A percentile compares a stretch with the other conserved stretches of the same genome.
Evolutionary conservation across 768 basidiomycete species (phyloP).

Genomic region (Pholiota molesta): DNA sequence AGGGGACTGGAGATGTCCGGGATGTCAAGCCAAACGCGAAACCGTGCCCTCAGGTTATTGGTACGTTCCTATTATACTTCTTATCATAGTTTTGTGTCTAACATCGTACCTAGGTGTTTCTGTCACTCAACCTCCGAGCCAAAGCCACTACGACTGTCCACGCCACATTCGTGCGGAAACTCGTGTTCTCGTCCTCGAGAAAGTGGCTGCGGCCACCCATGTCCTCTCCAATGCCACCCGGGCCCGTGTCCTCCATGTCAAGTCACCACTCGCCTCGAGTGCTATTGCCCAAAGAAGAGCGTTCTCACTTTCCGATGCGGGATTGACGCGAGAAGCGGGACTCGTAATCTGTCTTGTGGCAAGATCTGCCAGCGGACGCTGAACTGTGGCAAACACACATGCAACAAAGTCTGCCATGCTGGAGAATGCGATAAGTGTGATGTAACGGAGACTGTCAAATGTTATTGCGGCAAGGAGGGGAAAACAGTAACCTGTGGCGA

Average conservation of each 20-base stretch:
- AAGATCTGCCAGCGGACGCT: slow-evolving; percentile 48
- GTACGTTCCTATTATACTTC: slow-evolving; percentile 38
- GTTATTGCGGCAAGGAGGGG: slow-evolving; percentile 80
- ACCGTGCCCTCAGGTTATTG: slow-evolving; percentile 66
- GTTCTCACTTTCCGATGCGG: slow-evolving; percentile 64
- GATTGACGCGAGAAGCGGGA: slow-evolving; percentile 33
- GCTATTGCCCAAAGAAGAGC: slow-evolving; percentile 74
- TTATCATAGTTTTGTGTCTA: slow-evolving; percentile 4
- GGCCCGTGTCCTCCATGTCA: slow-evolving; percentile 96
- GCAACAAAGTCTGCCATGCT: slow-evolving; percentile 71
- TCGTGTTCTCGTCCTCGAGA: slow-evolving; percentile 64
- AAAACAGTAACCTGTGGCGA: slow-evolving; percentile 69
- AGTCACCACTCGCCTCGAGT: slow-evolving; percentile 73
- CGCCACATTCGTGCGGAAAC: slow-evolving; percentile 77
- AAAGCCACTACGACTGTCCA: slow-evolving; percentile 65
- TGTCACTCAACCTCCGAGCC: slow-evolving; percentile 79
- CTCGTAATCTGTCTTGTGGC: slow-evolving; percentile 44
- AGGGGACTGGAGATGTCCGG: slow-evolving; percentile 93
- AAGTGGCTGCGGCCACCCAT: slow-evolving; percentile 75
- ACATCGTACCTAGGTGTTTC: slow-evolving; percentile 65
- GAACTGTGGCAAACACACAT: slow-evolving; percentile 75
- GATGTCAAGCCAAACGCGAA: slow-evolving; percentile 83
- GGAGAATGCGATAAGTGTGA: slow-evolving; percentile 74
- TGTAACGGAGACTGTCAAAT: slow-evolving; percentile 53
- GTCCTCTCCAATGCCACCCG: slow-evolving; percentile 87